Evolutionary conservation across 352 stramenopile species (phyloP).

Genomic region (Phytophthora foliorum): DNA sequence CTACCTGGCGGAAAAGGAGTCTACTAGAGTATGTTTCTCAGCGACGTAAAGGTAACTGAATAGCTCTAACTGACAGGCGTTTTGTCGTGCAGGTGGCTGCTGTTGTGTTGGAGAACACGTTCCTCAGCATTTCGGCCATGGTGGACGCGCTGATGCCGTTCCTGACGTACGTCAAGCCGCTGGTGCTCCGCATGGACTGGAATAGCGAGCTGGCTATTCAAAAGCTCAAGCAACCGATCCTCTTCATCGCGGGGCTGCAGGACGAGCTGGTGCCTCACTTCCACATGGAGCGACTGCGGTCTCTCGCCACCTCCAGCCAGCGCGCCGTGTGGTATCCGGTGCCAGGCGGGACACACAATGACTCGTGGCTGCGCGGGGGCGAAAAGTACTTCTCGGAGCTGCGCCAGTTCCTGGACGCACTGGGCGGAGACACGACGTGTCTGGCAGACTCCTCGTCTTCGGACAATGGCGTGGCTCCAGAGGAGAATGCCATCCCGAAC

Average conservation of each 20-base stretch:
- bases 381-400: conserved; percentile 87
- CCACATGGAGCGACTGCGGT: conserved; percentile 89
- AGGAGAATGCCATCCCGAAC: conserved; percentile 75
- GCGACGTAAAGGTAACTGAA: background rate
- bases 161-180: conserved; percentile 88
- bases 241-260: conserved; percentile 92
- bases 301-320: conserved; percentile 67
- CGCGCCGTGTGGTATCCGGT: conserved; percentile 79
- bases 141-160: conserved; percentile 95
- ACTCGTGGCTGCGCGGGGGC: conserved; percentile 94
- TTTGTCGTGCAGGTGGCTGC: conserved; percentile 72
- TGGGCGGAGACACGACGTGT: conserved; percentile 37
- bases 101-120: conserved; percentile 96
- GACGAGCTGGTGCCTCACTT: conserved; percentile 94
- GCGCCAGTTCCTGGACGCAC: conserved; percentile 67
- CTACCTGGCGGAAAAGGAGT: conserved; percentile 86
- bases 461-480: conserved; percentile 10
- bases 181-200: conserved; percentile 94
- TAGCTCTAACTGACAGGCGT: background rate
- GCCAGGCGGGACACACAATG: conserved; percentile 95
- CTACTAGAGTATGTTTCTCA: conserved; percentile 53
- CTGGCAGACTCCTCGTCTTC: conserved; percentile 20
- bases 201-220: conserved; percentile 77
- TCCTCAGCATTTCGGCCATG: conserved; percentile 94
- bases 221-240: conserved; percentile 80